Evolutionary conservation across 495 filamentous ascomycete genomes (phyloP), one percentile per base, ranked within the genome.

Genomic region (Penicillium psychrofluorescens): DNA sequence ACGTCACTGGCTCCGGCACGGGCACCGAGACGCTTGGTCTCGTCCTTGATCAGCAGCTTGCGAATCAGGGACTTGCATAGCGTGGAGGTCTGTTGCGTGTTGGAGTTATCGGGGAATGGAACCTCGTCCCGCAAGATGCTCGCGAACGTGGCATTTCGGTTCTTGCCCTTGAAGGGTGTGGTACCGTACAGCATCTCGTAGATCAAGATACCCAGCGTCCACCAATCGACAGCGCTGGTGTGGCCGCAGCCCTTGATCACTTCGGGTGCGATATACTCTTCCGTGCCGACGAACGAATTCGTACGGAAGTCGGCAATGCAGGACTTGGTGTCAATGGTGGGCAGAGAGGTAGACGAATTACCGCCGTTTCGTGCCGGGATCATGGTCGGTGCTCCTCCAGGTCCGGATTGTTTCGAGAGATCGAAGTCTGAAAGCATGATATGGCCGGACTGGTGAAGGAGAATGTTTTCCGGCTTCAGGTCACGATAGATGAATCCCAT

Each of bases 341-440:
- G 92, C 36, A 95, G 70, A 31, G 87, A 87, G 38, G 79, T 86
- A 7, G 83, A 77, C 35, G 86, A 90, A 2, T 85, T 81, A 37
- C 90, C 90, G 41, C 57, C 57, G 30, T 78, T 85, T 54, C 89
- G 86, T 34, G 84, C 86, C 34, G 95, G 79, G 49, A 98, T 95
- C 91, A 98, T 95, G 10, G 89, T 95, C 13, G 92, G 92, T 54
- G 88, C 87, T 67, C 92, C 92, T 51, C 91, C 92, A 15, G 92
- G 85, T 41, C 92, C 94, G 7, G 92, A 98, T 62, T 98, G 92
- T 58, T 98, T 98, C 2, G 90, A 95, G 12, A 98, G 76, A 63
- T 98, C 92, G 59, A 98, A 98, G 67, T 98, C 92, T 35, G 94
- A 97, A 62, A 98, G 78, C 92, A 98, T 98, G 59, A 98, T 98